Percentiles rank a stretch among this genome's conserved stretches.
Evolutionary conservation across 306 rosid species (phyloP).

Genomic region (Hippophae tibetana): DNA sequence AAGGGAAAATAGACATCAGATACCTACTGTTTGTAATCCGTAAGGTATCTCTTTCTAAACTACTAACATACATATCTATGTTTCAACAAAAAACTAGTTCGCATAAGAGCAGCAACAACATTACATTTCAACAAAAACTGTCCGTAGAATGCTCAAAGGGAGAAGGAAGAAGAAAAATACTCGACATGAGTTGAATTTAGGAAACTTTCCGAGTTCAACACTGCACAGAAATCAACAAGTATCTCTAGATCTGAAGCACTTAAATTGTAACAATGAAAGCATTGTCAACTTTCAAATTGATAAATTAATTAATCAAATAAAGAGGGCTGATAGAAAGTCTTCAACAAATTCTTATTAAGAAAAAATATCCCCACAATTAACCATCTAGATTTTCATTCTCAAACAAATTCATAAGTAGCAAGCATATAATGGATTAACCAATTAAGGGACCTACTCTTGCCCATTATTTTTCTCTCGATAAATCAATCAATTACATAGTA

Average conservation of each 20-base stretch:
- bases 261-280: slow-evolving; percentile 2
- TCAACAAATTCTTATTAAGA: not conserved
- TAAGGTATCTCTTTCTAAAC: too few relatives aligned
- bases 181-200: not conserved
- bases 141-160: not conserved
- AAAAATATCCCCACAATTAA: not conserved
- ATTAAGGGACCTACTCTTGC: not conserved
- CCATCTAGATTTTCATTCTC: not conserved
- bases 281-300: slow-evolving; percentile 9
- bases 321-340: slow-evolving; percentile 1
- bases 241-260: not conserved
- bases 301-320: slow-evolving; percentile 6
- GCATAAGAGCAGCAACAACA: too few relatives aligned
- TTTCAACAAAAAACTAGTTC: too few relatives aligned
- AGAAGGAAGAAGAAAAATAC: not conserved
- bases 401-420: not conserved
- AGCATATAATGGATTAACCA: not conserved
- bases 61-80: too few relatives aligned
- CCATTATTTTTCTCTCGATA: not conserved
- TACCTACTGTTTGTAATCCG: too few relatives aligned
- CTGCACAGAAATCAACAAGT: not conserved
- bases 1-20: too few relatives aligned
- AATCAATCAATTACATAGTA: not conserved
- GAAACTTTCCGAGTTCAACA: slow-evolving; percentile 1
- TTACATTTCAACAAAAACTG: too few relatives aligned